Evolutionary conservation across 768 basidiomycete species (phyloP), one percentile per base, ranked within the genome.

Genomic region (Termitomyces sp.): DNA sequence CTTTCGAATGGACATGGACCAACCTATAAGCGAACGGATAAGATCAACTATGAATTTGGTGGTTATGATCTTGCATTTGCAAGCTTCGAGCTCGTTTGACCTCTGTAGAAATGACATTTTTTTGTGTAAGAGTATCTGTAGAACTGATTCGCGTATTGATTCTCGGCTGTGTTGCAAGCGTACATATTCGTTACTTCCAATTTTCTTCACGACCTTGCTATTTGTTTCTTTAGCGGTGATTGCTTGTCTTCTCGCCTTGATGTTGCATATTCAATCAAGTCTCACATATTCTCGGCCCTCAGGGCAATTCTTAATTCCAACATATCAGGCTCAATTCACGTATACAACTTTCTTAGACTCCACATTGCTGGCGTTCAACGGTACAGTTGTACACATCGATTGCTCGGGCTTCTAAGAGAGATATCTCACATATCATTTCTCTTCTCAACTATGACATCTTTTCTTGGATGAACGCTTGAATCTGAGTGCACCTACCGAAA

Each of bases 31-130:
- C 78, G 94, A 62, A 95, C 91, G 50, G 97, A 98, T 75, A 92
- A 96, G 73, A 98, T 99, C 70, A 93, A 96, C 69, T 99, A 99
- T 75, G 94, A 96, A 70, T 94, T 98, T 68, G 90, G 91, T 46
- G 93, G 87, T 52, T 94, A 94, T 68, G 91, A 92, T 68, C 76
- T 94, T 59, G 91, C 91, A 15, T 94, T 93, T 69, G 89, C 92
- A 41, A 92, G 86, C 68, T 94, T 93, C 70, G 89, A 92, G 71
- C 67, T 62, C 14, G 31, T 54, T 46, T 62, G 45, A 61, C 17
- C 23, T 2, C 10, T 57, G 49, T 55, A 54, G 56, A 43, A 46
- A 8, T 46, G 9, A 51, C 40, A 56, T 49, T 23, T 12, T 53
- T 31, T 43, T 14, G 14, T 55, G 38, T 42, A 38, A 17, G 15